Percentiles rank a stretch among this genome's conserved stretches.
These are phyloP conservation scores for Rhizoclosmatium globosum DNA, from an alignment of 192 early-diverging fungal genomes.

Conservation along the genomic window DNA sequence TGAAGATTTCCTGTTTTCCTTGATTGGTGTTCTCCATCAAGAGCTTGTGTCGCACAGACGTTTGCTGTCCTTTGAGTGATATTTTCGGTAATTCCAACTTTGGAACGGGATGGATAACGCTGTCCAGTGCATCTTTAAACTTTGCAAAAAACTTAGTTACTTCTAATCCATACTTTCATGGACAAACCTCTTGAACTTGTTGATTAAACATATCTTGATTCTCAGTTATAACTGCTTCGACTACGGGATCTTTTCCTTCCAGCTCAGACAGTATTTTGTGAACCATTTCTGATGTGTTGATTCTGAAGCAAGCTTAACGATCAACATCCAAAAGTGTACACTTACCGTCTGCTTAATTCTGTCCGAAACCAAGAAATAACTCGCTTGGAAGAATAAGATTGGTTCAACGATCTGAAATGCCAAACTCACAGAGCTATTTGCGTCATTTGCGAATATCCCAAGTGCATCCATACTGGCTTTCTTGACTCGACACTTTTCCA, in stretches of 20 bases:
- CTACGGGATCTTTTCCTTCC: conserved; percentile 37
- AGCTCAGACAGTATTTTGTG: conserved; percentile 41
- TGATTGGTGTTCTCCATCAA: conserved; percentile 18
- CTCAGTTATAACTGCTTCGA: conserved; percentile 24
- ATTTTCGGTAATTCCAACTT: conserved; percentile 41
- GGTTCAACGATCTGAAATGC: neutral
- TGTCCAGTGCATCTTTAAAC: conserved; percentile 52
- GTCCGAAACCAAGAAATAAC: conserved; percentile 49
- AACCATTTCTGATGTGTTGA: conserved; percentile 47
- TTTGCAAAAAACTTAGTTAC: conserved; percentile 8
- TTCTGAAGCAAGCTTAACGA: conserved; percentile 27
- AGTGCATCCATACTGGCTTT: conserved; percentile 41
- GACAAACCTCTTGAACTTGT: conserved; percentile 50
- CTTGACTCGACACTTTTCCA: conserved; percentile 44
- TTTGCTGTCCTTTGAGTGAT: conserved; percentile 36
- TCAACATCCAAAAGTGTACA: neutral
- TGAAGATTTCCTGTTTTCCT: conserved; percentile 6
- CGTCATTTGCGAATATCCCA: conserved; percentile 39
- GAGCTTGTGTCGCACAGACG: conserved; percentile 18
- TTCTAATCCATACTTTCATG: neutral
- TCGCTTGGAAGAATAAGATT: conserved; percentile 33
- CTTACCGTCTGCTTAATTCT: conserved; percentile 49
- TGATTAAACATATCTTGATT: conserved; percentile 41
- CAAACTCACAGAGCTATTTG: conserved; percentile 26
- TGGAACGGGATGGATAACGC: conserved; percentile 48